Evolutionary conservation across 805 yeast species (phyloP).

Genomic region (Kodamaea lidongshanica): DNA sequence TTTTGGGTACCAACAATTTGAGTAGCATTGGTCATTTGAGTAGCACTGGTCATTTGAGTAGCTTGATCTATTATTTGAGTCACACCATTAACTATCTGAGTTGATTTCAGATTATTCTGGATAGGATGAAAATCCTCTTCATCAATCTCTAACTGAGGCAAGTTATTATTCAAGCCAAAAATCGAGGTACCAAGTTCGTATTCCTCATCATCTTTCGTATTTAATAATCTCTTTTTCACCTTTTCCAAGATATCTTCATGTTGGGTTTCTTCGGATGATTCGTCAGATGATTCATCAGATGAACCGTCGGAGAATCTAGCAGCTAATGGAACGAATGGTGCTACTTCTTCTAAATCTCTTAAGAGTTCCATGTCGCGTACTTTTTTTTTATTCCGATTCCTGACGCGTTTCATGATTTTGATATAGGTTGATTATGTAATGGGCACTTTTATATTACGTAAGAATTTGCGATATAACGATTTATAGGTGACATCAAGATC

Average conservation of each 20-base stretch:
- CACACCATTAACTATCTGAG: conserved; percentile 1
- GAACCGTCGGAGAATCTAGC: not conserved
- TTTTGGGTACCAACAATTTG: conserved; percentile 6
- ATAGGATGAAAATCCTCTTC: conserved; percentile 10
- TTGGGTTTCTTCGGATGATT: not conserved
- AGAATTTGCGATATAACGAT: no score
- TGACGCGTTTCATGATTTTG: no score
- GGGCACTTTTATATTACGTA: no score
- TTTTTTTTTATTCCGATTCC: no score
- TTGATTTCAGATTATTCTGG: not conserved
- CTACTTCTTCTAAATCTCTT: no score
- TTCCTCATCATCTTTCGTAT: conserved; percentile 3
- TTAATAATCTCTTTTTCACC: conserved; percentile 5
- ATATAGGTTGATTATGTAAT: no score
- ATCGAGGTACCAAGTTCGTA: conserved; percentile 8
- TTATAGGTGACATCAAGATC: no score
- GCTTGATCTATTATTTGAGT: not conserved
- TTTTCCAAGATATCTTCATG: conserved; percentile 5
- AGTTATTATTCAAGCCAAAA: conserved; percentile 7
- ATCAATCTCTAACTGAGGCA: conserved; percentile 31
- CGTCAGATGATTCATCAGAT: conserved; percentile 1
- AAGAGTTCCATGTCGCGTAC: no score
- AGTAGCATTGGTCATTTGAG: not conserved
- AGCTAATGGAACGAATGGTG: no score
- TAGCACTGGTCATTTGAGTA: not conserved